Base-by-base conservation (phyloP, 1,284 basidiomycete species). In the Ustilago esculenta region DNA sequence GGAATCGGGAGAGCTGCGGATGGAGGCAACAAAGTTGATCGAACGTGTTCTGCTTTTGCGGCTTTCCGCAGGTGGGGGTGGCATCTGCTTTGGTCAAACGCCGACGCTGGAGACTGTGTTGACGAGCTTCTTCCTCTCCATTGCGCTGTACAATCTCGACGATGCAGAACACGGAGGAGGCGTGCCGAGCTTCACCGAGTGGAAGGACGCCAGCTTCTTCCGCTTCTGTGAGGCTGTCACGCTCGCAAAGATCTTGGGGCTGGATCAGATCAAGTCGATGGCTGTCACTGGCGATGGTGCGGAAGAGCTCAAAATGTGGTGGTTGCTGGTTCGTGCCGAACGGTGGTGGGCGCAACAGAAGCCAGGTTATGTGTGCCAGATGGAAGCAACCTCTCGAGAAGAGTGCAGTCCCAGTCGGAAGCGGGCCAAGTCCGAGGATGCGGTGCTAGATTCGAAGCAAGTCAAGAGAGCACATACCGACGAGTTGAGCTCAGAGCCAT, bases 151-250 rank as follows among this genome's bases (percentile, higher is more conserved):
- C 46, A 54, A 51, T 27, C 33, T 67, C 32, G 57, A 68, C 20
- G 55, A 52, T 23, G 54, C 37, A 11, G 37, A 34, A 14, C 33
- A 43, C 24, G 25, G 50, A 29, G 30, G 32, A 14, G 51, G 33
- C 4, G 34, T 47, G 20, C 39, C 54, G 35, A 39, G 47, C 18
- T 41, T 59, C 29, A 45, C 48, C 44, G 49, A 50, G 29, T 63
- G 55, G 61, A 58, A 48, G 32, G 64, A 61, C 35, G 60, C 50
- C 15, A 59, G 42, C 29, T 71, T 55, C 47, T 64, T 64, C 33
- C 56, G 52, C 34, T 74, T 68, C 27, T 71, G 51, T 35, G 66
- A 71, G 49, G 67, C 71, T 18, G 44, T 76, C 20, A 72, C 73
- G 5, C 48, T 76, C 5, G 73, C 64, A 18, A 73, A 73, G 42